Conservation (phyloP, 305 asterid genomes). For the Caryopteris hybrid region DNA sequence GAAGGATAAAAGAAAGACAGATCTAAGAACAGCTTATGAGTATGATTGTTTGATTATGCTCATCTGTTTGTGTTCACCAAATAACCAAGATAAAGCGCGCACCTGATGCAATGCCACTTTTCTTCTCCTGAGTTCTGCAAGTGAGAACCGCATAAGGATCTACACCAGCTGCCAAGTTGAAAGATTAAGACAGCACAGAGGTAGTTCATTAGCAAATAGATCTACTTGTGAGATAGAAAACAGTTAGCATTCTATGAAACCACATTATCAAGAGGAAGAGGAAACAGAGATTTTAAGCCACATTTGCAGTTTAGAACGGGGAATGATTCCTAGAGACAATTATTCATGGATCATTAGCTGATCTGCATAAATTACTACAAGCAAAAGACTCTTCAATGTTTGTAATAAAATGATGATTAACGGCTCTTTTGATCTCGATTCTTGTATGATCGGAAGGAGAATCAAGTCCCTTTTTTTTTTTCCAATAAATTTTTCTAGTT, state of each 20-base stretch:
- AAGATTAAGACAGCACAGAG: background rate
- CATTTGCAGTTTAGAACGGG: background rate
- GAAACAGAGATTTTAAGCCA: background rate
- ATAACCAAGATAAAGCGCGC: background rate
- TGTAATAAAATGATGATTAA: background rate
- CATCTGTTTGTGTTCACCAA: background rate
- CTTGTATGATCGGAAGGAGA: background rate
- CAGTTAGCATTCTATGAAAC: background rate
- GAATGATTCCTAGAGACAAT: background rate
- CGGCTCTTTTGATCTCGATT: background rate
- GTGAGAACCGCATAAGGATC: conserved; percentile 75
- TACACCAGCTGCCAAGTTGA: conserved; percentile 45
- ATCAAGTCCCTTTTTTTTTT: no score
- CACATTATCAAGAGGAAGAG: background rate
- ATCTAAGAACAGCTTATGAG: background rate
- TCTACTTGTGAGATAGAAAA: background rate
- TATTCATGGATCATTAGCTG: background rate
- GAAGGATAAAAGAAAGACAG: background rate
- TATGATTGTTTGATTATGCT: no score
- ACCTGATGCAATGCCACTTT: conserved; percentile 72
- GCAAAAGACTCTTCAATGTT: background rate
- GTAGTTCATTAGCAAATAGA: background rate
- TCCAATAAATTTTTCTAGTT: no score
- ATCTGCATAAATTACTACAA: background rate
- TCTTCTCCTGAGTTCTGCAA: conserved; percentile 74